A percentile compares a stretch with the other conserved stretches of the same genome.
Evolutionary conservation across 1,284 basidiomycete species (phyloP).

Genomic region (Apiotrichum porosum): DNA sequence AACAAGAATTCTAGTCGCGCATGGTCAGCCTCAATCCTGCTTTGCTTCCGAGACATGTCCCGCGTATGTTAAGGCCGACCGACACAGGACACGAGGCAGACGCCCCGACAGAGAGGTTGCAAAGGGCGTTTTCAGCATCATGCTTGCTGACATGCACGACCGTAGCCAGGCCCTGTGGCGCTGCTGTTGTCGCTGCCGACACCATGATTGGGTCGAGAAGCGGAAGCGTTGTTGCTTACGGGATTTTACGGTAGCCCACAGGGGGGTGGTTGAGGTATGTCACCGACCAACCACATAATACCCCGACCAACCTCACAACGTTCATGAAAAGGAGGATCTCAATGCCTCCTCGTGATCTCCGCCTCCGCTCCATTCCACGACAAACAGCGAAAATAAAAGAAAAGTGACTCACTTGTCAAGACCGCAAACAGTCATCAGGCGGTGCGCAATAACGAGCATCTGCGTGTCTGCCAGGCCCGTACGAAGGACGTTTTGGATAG

Average conservation of each 20-base stretch:
- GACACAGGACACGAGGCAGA: neutral
- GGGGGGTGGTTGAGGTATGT: no score
- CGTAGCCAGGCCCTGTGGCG: constrained; percentile 79
- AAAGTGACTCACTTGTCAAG: constrained; percentile 44
- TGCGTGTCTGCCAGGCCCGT: constrained; percentile 47
- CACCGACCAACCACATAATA: no score
- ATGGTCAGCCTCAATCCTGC: constrained; percentile 19
- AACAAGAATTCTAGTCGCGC: constrained; percentile 52
- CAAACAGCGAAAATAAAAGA: no score
- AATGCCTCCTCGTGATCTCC: no score
- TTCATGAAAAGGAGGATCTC: neutral
- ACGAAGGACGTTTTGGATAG: constrained; percentile 50
- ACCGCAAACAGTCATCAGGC: constrained; percentile 52
- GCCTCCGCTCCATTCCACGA: no score
- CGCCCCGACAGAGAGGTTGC: no score
- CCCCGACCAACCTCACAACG: neutral
- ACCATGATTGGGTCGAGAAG: no score
- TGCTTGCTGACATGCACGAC: constrained; percentile 88
- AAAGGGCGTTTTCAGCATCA: constrained; percentile 65
- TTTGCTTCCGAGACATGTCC: constrained; percentile 23
- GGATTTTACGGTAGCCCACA: no score
- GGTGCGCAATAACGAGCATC: constrained; percentile 52
- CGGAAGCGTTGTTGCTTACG: no score
- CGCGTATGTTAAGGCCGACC: neutral
- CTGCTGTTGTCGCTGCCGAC: no score